These are phyloP conservation scores for Coemansia sp. DNA, from an alignment of 192 early-diverging fungal genomes.

Conservation along the genomic window DNA sequence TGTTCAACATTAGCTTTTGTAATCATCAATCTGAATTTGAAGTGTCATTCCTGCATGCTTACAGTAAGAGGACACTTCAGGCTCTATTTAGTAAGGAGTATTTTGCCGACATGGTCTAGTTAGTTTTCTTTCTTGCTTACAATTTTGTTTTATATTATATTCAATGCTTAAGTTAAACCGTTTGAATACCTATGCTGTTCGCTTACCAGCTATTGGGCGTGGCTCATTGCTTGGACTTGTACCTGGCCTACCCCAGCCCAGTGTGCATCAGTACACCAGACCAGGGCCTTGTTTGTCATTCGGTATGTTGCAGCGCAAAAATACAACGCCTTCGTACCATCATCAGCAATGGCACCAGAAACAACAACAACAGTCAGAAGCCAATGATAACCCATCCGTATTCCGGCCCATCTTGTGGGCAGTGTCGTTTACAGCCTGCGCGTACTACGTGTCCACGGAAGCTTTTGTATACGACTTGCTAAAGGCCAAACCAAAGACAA, in stretches of 20 bases:
- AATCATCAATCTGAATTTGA: neutral
- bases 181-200: neutral
- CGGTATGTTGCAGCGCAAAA: neutral
- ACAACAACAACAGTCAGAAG: neutral
- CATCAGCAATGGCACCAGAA: neutral
- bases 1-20: neutral
- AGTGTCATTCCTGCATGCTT: neutral
- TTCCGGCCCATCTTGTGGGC: conserved; percentile 2
- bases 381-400: neutral
- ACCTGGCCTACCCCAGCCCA: neutral
- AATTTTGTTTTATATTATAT: neutral
- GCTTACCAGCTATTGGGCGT: neutral
- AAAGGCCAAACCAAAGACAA: neutral
- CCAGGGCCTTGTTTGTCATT: neutral
- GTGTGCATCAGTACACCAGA: neutral
- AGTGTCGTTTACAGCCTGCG: neutral
- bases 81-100: too few relatives aligned
- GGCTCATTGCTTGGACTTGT: neutral
- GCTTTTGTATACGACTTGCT: neutral
- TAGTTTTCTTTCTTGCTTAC: neutral
- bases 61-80: neutral
- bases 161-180: neutral
- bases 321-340: neutral
- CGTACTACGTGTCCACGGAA: neutral
- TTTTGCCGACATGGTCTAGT: neutral